Conservation (phyloP, 306 rosid genomes). For the Cicer judaicum region DNA sequence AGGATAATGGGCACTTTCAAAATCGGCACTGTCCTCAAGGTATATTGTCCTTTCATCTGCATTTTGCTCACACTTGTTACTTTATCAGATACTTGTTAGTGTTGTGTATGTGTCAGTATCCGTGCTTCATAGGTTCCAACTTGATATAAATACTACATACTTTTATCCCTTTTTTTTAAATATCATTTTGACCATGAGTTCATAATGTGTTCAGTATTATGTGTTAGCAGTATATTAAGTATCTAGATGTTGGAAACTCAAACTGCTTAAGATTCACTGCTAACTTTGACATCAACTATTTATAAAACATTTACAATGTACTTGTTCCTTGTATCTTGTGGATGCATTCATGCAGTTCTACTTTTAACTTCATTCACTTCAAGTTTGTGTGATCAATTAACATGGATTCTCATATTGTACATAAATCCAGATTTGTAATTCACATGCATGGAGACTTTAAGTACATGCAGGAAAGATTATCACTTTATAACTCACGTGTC, state of each 20-base stretch:
- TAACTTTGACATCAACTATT: not conserved
- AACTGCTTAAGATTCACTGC: slow-evolving; percentile 11
- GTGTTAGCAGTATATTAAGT: not conserved
- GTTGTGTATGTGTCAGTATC: too few species aligned
- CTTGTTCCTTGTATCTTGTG: not conserved
- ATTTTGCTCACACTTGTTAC: slow-evolving; percentile 16
- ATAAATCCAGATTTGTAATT: slow-evolving; percentile 4
- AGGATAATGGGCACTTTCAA: slow-evolving; percentile 85
- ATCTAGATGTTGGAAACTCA: not conserved
- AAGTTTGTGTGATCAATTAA: slow-evolving; percentile 14
- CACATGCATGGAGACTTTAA: slow-evolving; percentile 4
- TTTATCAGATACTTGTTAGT: not conserved
- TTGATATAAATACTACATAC: not conserved
- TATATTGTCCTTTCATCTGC: slow-evolving; percentile 45
- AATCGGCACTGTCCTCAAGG: slow-evolving; percentile 78
- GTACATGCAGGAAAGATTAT: slow-evolving; percentile 1
- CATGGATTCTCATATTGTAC: not conserved
- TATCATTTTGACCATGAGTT: slow-evolving; percentile 12
- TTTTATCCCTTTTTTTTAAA: not conserved
- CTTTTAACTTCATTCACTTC: slow-evolving; percentile 7
- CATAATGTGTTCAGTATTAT: not conserved
- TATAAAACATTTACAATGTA: not conserved
- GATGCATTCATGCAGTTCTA: slow-evolving; percentile 3
- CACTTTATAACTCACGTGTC: slow-evolving; percentile 3
- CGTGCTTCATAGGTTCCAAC: not conserved